Percentiles rank a stretch among this genome's conserved stretches.
phyloP scores from a whole-genome alignment of 768 basidiomycete species.

The Pilatotrama ljubarskyi region DNA sequence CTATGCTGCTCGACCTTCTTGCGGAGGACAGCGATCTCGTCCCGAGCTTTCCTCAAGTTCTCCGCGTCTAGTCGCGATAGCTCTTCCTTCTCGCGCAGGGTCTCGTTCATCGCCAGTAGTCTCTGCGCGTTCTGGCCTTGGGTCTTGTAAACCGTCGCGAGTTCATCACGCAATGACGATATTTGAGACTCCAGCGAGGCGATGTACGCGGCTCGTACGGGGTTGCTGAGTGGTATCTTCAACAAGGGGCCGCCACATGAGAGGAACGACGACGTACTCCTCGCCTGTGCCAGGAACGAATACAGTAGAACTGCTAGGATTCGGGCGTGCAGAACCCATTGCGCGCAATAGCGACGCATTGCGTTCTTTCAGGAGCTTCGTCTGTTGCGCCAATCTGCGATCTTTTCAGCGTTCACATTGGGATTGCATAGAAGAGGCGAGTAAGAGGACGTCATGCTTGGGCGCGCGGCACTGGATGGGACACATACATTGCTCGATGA shows the following conservation, averaged over 20 bases:
- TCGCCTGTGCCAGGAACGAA: slow-evolving; percentile 62
- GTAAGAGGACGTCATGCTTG: not conserved
- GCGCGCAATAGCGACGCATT: slow-evolving; percentile 88
- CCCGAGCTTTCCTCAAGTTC: slow-evolving; percentile 70
- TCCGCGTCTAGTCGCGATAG: slow-evolving; percentile 79
- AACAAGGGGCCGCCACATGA: slow-evolving; percentile 1
- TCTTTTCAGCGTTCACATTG: slow-evolving; percentile 52
- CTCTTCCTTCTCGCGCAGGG: slow-evolving; percentile 91
- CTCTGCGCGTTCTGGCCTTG: slow-evolving; percentile 96
- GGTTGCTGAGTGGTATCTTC: slow-evolving; percentile 53
- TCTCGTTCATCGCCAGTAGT: slow-evolving; percentile 91
- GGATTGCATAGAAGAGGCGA: slow-evolving; percentile 10
- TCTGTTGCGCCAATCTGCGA: slow-evolving; percentile 88
- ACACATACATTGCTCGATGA: slow-evolving; percentile 90
- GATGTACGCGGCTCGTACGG: slow-evolving; percentile 85
- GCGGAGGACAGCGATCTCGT: slow-evolving; percentile 69
- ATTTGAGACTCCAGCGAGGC: slow-evolving; percentile 93
- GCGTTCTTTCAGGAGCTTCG: slow-evolving; percentile 87
- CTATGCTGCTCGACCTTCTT: slow-evolving; percentile 81
- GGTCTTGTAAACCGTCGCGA: slow-evolving; percentile 93
- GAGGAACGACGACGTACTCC: slow-evolving; percentile 57
- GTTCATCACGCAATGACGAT: slow-evolving; percentile 86
- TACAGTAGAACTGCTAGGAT: slow-evolving; percentile 62
- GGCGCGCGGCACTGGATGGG: slow-evolving; percentile 6
- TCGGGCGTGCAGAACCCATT: slow-evolving; percentile 68